Percentiles rank a stretch among this genome's conserved stretches.
These are phyloP conservation scores for Fusarium coicis DNA, from an alignment of 2,329 filamentous ascomycete genomes.

Conservation along the genomic window DNA sequence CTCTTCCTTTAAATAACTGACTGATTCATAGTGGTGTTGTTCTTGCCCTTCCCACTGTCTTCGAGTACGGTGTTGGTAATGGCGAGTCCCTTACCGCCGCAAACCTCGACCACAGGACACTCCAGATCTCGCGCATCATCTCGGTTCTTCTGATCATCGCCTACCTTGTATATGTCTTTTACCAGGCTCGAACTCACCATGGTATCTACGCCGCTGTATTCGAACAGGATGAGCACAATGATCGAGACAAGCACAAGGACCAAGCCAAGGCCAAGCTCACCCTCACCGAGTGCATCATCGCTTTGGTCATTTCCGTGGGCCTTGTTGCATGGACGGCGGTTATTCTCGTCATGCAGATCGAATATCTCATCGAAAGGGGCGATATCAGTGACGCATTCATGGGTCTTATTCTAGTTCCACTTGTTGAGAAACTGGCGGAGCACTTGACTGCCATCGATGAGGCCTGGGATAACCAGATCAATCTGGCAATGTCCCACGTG, in stretches of 20 bases:
- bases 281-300: conserved; percentile 76
- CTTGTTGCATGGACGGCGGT: conserved; percentile 80
- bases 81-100: conserved; percentile 34
- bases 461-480: conserved; percentile 85
- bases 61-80: conserved; percentile 59
- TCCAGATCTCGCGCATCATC: conserved; percentile 76
- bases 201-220: conserved; percentile 81
- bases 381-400: conserved; percentile 64
- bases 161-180: conserved; percentile 74
- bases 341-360: conserved; percentile 78
- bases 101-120: conserved; percentile 62
- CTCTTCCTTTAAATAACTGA: conserved; percentile 46
- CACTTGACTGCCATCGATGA: conserved; percentile 87
- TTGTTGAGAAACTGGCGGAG: conserved; percentile 89
- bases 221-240: conserved; percentile 74
- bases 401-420: conserved; percentile 80
- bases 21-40: conserved; percentile 47
- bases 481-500: conserved; percentile 86
- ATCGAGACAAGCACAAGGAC: conserved; percentile 72
- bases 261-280: conserved; percentile 75
- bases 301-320: conserved; percentile 70
- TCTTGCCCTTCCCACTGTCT: conserved; percentile 63
- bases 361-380: conserved; percentile 61
- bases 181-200: conserved; percentile 82
- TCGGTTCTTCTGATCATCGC: conserved; percentile 76